Conservation (phyloP, 1,284 basidiomycete species). For the Ganoderma boninense region DNA sequence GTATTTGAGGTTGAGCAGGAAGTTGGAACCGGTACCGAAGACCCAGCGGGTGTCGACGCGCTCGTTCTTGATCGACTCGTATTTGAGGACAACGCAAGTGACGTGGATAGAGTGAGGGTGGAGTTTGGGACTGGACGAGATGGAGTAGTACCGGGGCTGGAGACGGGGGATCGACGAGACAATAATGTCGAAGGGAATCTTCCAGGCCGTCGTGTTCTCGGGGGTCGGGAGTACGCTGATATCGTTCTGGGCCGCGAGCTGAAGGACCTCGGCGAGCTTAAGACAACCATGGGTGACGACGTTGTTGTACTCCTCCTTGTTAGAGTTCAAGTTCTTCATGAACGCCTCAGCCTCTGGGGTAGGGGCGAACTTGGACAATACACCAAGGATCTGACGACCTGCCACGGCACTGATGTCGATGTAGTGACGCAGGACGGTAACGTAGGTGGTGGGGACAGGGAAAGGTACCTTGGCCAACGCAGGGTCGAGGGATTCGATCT, state of each 20-base stretch:
- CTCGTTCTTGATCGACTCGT: conserved; percentile 71
- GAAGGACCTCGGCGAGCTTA: conserved; percentile 92
- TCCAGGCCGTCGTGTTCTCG: conserved; percentile 84
- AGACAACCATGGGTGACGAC: conserved; percentile 85
- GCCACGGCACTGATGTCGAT: conserved; percentile 94
- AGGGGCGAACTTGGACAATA: conserved; percentile 90
- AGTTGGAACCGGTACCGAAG: conserved; percentile 91
- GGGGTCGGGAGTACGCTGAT: conserved; percentile 61
- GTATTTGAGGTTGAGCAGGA: conserved; percentile 90
- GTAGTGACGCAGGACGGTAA: conserved; percentile 95
- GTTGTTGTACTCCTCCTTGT: conserved; percentile 87
- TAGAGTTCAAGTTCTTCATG: conserved; percentile 81
- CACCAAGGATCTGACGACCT: conserved; percentile 92
- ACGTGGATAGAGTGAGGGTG: conserved; percentile 91
- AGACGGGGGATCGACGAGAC: conserved; percentile 93
- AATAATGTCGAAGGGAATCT: conserved; percentile 97
- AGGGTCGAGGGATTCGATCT: conserved; percentile 96
- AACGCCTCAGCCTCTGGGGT: conserved; percentile 78
- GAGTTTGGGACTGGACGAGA: conserved; percentile 96
- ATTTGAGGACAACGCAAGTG: conserved; percentile 94
- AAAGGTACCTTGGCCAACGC: conserved; percentile 98
- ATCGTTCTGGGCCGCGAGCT: conserved; percentile 87
- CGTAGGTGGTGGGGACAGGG: conserved; percentile 96
- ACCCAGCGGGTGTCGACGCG: conserved; percentile 69
- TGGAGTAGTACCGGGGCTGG: conserved; percentile 98